phyloP scores from a whole-genome alignment of 2,329 filamentous ascomycete genomes.

The Cylindrodendrum hubeiense region DNA sequence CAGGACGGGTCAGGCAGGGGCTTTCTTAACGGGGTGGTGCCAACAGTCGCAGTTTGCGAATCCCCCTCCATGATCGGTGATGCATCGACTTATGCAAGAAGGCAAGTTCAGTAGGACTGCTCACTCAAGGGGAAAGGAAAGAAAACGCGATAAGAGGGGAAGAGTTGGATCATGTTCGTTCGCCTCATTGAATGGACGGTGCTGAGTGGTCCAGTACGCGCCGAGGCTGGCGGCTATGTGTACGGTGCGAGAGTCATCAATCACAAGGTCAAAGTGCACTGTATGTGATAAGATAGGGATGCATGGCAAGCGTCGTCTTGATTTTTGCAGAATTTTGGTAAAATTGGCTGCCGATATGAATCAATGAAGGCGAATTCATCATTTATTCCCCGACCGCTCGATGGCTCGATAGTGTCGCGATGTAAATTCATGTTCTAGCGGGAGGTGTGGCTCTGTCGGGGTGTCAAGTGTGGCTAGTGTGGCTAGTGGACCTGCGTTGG shows the following conservation, averaged over 20 bases:
- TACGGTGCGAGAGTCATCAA: not conserved
- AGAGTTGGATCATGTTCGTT: not conserved
- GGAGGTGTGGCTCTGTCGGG: not conserved
- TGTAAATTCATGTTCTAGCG: not conserved
- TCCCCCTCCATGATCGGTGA: not conserved
- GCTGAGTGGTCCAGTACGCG: not conserved
- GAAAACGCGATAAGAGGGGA: not conserved
- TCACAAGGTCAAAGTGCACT: not conserved
- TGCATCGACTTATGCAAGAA: not conserved
- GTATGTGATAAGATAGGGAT: not conserved
- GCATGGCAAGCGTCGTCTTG: no score
- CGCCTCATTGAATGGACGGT: not conserved
- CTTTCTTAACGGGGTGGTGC: not conserved
- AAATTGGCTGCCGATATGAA: no score
- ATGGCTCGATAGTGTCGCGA: no score
- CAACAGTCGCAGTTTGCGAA: not conserved
- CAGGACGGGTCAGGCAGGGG: not conserved
- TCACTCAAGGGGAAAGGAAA: not conserved
- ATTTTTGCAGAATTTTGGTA: not conserved
- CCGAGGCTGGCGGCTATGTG: not conserved
- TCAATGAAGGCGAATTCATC: no score
- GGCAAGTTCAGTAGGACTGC: not conserved
- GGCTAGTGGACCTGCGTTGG: no score
- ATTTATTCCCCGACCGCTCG: no score
- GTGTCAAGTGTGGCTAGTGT: not conserved